Base-by-base conservation (phyloP, 345 rosid species). In the Clarkia xantiana region DNA sequence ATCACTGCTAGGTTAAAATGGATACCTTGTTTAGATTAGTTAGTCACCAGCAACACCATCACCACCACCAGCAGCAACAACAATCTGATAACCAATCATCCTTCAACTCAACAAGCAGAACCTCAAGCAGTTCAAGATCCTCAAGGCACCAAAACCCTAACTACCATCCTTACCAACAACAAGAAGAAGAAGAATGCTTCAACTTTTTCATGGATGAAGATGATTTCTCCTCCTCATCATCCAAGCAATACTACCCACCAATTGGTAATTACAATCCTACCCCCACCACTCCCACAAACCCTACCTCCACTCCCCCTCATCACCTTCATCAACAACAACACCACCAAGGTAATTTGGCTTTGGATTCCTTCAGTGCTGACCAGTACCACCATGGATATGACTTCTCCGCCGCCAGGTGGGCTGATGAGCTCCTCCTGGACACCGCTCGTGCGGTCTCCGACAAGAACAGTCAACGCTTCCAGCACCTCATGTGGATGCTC, bases 181-280 rank as follows among this genome's bases (percentile, higher is more conserved):
- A 68, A 59, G 73, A 61, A 47, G 87, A 81, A 70, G 81, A 84
- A 76, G 98, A 79, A 83, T 91, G 98, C 96, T 84, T 86, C 81
- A 91, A 81, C 75, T 71, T 76, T 78, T 86, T 79, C 89, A 91
- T 86, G 96, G 98, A 91, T 79, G 96, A 91, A 64, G 98, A 91
- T 67, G 98, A 86, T 89, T 89, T 84, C 65, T 86, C 94, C 60
- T 86, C 94, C 62, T 83, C 94, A 68, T 91, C 94, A 70, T 86
- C 96, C 59, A 78, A 61, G 46, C 59, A 46, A 60, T 61, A 53
- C 42, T 34, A 0, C 43, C 48, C 59, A n/a, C n/a, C n/a, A n/a
- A n/a, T n/a, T n/a, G n/a, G n/a, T n/a, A 41, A 9, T 47, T 14
- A 66, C 58, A 58, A 62, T 51, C 2, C 25, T 22, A 5, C 61